phyloP scores from a whole-genome alignment of 2,329 filamentous ascomycete genomes.

The Arthrobotrys pseudoclavata region DNA sequence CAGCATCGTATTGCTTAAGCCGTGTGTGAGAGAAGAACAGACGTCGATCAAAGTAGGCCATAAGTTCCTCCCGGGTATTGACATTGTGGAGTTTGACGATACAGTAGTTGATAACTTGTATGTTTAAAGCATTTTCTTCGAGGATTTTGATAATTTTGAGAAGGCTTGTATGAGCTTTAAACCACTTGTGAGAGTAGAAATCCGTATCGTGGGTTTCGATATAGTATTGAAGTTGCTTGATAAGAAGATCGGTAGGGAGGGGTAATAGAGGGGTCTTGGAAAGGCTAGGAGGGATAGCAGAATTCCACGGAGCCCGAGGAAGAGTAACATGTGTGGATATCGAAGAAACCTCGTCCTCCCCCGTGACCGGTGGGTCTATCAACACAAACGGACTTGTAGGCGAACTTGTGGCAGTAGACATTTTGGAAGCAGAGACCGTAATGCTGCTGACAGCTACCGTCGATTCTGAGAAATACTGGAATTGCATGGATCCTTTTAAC shows the following conservation, averaged over 20 bases:
- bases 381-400: constrained; percentile 30
- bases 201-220: constrained; percentile 27
- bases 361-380: constrained; percentile 21
- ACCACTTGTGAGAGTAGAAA: constrained; percentile 25
- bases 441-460: constrained; percentile 28
- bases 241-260: constrained; percentile 17
- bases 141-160: constrained; percentile 27
- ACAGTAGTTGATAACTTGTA: constrained; percentile 15
- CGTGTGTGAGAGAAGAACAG: constrained; percentile 24
- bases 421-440: constrained; percentile 12
- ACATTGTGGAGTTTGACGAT: constrained; percentile 25
- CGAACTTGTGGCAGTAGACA: constrained; percentile 24
- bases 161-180: constrained; percentile 19
- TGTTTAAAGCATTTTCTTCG: constrained; percentile 9
- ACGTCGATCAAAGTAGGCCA: constrained; percentile 25
- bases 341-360: constrained; percentile 4
- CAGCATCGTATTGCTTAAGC: constrained; percentile 18
- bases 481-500: constrained; percentile 20
- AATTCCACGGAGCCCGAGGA: constrained; percentile 20
- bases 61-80: constrained; percentile 16
- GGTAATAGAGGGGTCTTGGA: constrained; percentile 16
- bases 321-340: neutral
- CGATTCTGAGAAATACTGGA: constrained; percentile 20
- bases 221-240: constrained; percentile 21
- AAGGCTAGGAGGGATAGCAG: constrained; percentile 11